Conservation (phyloP, 164 flowering plant species). For the Dillenia suffruticosa region DNA sequence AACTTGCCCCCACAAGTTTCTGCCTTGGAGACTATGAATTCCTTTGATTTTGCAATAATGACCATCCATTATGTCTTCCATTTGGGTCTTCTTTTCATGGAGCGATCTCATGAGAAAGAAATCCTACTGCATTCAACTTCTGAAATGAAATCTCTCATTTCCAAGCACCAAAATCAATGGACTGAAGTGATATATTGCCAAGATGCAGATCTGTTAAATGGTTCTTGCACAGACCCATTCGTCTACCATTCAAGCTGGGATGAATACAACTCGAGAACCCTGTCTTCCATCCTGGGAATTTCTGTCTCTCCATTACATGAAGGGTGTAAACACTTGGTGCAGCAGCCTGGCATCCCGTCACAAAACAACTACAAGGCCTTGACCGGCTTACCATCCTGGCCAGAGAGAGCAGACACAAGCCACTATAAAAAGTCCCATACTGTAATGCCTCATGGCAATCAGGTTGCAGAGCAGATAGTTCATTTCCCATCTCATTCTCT, state of each 20-base stretch:
- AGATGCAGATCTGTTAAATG: constrained; percentile 75
- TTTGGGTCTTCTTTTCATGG: no score
- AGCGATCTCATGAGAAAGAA: no score
- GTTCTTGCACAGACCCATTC: constrained; percentile 68
- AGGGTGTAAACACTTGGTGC: constrained; percentile 73
- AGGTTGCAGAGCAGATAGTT: constrained; percentile 21
- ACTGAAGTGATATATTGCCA: constrained; percentile 81
- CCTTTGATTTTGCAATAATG: no score
- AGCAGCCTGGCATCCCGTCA: constrained; percentile 54
- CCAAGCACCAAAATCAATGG: constrained; percentile 74
- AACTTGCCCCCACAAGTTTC: no score
- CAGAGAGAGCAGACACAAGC: constrained; percentile 69
- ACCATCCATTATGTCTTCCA: no score
- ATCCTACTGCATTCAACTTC: no score
- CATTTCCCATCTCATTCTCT: constrained; percentile 38
- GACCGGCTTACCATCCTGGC: constrained; percentile 57
- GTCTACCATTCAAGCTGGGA: constrained; percentile 68
- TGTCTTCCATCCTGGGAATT: constrained; percentile 84
- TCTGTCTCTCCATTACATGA: constrained; percentile 79
- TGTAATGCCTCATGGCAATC: constrained; percentile 49
- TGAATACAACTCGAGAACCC: constrained; percentile 78
- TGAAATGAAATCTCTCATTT: constrained; percentile 15
- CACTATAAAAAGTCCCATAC: constrained; percentile 67
- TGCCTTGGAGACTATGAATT: no score
- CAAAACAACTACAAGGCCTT: constrained; percentile 66